Percentiles rank a stretch among this genome's conserved stretches.
These are phyloP conservation scores for Suillus tomentosus DNA, from an alignment of 768 basidiomycete species.

Conservation along the genomic window DNA sequence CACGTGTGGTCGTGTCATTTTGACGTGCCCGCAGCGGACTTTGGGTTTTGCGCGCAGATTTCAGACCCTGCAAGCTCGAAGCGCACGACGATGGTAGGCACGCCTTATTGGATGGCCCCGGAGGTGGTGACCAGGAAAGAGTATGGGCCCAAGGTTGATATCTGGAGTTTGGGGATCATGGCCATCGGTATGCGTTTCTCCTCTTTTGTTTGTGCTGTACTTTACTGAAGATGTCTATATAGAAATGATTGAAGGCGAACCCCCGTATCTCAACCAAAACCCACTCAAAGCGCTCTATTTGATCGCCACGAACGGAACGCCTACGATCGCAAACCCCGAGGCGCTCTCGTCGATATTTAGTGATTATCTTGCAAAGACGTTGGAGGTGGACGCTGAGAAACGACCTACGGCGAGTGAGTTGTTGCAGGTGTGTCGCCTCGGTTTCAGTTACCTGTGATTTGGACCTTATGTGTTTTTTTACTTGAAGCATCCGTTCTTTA, in stretches of 20 bases:
- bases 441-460: neutral
- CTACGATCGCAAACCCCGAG: constrained; percentile 91
- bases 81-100: constrained; percentile 97
- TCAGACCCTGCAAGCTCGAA: constrained; percentile 88
- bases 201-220: constrained; percentile 7
- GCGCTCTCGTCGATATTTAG: constrained; percentile 74
- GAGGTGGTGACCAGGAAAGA: constrained; percentile 98
- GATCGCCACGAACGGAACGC: constrained; percentile 98
- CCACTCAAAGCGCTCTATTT: constrained; percentile 96
- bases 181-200: constrained; percentile 71
- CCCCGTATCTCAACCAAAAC: constrained; percentile 95
- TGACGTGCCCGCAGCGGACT: constrained; percentile 66
- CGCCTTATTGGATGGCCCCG: constrained; percentile 99
- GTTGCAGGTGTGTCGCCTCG: constrained; percentile 55
- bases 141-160: constrained; percentile 98
- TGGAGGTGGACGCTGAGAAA: constrained; percentile 95
- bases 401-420: constrained; percentile 84
- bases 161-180: constrained; percentile 97
- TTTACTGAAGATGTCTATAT: constrained; percentile 15
- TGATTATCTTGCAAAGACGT: constrained; percentile 83
- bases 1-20: neutral
- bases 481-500: constrained; percentile 82
- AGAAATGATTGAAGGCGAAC: constrained; percentile 99
- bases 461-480: constrained; percentile 17
- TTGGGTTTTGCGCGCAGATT: constrained; percentile 98